These are phyloP conservation scores for Diaporthe humulicola DNA, from an alignment of 2,329 filamentous ascomycete species.

Conservation along the genomic window DNA sequence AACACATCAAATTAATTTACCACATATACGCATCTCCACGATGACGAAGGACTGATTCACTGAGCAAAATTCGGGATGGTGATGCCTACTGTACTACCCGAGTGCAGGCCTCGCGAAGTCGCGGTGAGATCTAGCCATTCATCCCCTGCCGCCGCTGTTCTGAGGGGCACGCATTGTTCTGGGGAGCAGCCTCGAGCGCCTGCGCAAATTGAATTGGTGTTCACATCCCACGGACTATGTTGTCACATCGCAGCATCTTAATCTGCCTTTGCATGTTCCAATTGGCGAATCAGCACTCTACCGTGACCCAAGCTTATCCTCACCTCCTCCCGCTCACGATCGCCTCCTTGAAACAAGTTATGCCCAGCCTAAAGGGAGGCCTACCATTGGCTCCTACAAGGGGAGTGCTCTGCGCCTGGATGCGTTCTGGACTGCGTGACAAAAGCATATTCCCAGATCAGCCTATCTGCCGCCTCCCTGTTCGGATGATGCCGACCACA, in stretches of 20 bases:
- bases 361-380: not conserved
- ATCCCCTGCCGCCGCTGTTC: not conserved
- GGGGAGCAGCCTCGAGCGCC: not conserved
- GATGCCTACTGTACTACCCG: no score
- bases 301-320: not conserved
- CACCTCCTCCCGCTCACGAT: not conserved
- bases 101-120: not conserved
- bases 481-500: constrained; percentile 21
- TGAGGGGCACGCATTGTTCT: not conserved
- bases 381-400: not conserved
- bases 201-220: not conserved
- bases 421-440: not conserved
- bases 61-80: not conserved
- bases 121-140: not conserved
- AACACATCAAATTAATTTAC: not conserved
- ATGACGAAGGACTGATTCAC: constrained; percentile 5
- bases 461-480: not conserved
- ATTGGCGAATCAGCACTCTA: constrained; percentile 23
- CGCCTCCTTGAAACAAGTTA: constrained; percentile 21
- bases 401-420: not conserved
- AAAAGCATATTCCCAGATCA: not conserved
- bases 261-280: constrained; percentile 14
- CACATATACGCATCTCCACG: constrained; percentile 7
- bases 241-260: constrained; percentile 24
- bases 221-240: constrained; percentile 17